A percentile compares a stretch with the other conserved stretches of the same genome.
These are phyloP conservation scores for Diddensiella caesifluorescens DNA, from an alignment of 805 yeast genomes.

Conservation along the genomic window DNA sequence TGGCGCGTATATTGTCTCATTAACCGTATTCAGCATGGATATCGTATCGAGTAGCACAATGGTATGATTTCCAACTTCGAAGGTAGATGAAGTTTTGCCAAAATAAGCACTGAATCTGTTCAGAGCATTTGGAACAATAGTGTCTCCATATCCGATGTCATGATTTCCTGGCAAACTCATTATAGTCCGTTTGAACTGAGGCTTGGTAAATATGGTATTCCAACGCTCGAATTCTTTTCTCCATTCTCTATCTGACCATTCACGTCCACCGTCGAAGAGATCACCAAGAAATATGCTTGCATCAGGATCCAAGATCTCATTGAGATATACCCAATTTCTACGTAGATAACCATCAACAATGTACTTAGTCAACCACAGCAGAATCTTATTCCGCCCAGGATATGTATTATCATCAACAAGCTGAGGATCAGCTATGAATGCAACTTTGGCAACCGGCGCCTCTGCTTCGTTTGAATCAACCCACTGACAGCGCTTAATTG, in stretches of 20 bases:
- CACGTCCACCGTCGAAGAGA: conserved; percentile 90
- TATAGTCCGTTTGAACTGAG: conserved; percentile 40
- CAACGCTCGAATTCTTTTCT: conserved; percentile 65
- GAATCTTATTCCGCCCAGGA: conserved; percentile 54
- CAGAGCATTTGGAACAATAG: conserved; percentile 50
- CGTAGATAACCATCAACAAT: conserved; percentile 75
- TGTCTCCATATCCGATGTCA: conserved; percentile 89
- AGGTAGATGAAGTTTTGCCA: conserved; percentile 58
- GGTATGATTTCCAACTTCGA: conserved; percentile 66
- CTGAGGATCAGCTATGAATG: conserved; percentile 89
- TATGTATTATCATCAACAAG: conserved; percentile 84
- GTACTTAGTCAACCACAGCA: conserved; percentile 51
- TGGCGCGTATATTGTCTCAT: conserved; percentile 40
- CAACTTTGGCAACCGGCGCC: conserved; percentile 31
- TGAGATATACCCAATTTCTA: conserved; percentile 62
- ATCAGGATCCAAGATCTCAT: conserved; percentile 62
- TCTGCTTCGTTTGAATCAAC: conserved; percentile 15
- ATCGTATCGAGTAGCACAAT: conserved; percentile 77
- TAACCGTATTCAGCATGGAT: conserved; percentile 59
- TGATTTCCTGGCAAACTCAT: conserved; percentile 84
- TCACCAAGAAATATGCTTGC: conserved; percentile 81
- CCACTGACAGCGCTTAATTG: conserved; percentile 56
- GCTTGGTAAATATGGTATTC: conserved; percentile 56
- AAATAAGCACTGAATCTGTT: conserved; percentile 64
- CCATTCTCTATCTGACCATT: conserved; percentile 71